phyloP scores from a whole-genome alignment of 768 basidiomycete genomes.

The Coprinopsis strossmayeri region DNA sequence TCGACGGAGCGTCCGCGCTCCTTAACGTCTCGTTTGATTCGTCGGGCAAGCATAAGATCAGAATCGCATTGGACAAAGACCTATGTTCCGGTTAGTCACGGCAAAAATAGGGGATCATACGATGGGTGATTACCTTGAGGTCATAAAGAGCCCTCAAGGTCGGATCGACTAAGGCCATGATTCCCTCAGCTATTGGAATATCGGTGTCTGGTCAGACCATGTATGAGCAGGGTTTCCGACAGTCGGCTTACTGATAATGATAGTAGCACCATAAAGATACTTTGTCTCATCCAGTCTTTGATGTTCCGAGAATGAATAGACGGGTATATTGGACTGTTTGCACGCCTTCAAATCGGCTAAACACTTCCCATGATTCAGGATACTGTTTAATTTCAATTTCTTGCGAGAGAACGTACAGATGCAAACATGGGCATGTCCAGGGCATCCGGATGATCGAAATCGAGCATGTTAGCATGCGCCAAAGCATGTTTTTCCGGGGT shows the following conservation, averaged over 20 bases:
- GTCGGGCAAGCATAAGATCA: conserved; percentile 94
- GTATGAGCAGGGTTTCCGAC: background rate
- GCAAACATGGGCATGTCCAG: conserved; percentile 89
- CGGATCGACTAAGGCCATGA: conserved; percentile 83
- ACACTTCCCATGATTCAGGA: conserved; percentile 44
- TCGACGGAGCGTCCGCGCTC: conserved; percentile 83
- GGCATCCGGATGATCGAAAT: conserved; percentile 90
- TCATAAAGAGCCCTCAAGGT: conserved; percentile 79
- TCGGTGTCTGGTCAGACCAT: background rate
- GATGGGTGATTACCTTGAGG: conserved; percentile 58
- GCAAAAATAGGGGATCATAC: background rate
- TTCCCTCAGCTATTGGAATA: conserved; percentile 68
- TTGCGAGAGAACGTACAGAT: conserved; percentile 38
- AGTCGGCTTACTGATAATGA: conserved; percentile 75
- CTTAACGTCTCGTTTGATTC: conserved; percentile 80
- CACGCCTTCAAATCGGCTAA: conserved; percentile 80
- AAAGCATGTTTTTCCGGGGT: conserved; percentile 70
- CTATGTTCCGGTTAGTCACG: conserved; percentile 25
- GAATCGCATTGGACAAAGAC: conserved; percentile 92
- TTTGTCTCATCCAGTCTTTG: conserved; percentile 74
- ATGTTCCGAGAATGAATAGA: conserved; percentile 91
- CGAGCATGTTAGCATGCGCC: conserved; percentile 76
- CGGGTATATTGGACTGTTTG: conserved; percentile 80
- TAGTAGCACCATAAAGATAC: conserved; percentile 89
- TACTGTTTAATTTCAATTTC: background rate